Base-by-base conservation (phyloP, 805 yeast genomes). In the Suhomyces faveliae region DNA sequence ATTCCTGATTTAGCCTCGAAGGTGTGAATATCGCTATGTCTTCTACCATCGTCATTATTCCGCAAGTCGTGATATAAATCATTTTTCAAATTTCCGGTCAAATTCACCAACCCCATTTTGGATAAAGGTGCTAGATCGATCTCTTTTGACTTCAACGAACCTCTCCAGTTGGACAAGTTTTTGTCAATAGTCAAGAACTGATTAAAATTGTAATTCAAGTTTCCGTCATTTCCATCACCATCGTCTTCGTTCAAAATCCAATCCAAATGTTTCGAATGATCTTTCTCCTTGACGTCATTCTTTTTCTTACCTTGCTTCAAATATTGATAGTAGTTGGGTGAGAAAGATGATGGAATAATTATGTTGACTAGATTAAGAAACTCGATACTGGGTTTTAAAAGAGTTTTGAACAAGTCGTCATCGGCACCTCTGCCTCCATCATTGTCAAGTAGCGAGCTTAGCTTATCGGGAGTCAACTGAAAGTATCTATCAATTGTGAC, bases 141-240 rank as follows among this genome's bases (percentile, higher is more conserved):
- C 47, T 53, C 45, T 45, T 67, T 71, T 1, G 57, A 56, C 45
- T 65, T 66, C 51, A 73, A 62, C 1, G 73, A 57, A 13, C 61
- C 59, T 51, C 76, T 67, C 78, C 78, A 73, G 42, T 60, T 63
- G 11, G 69, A 56, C 43, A 73, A 60, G 53, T 73, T 73, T 45
- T 63, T 67, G 55, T 73, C 78, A 43, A 73, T 73, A 8, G 67
- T 66, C 33, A 68, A 58, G 47, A 73, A 73, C 48, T 73, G 78
- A 43, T 65, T 66, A 50, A 67, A 73, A 50, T 73, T 73, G 57
- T 73, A 73, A 48, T 73, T 73, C 51, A 73, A 64, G 47, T 73
- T 73, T 3, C 78, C 78, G 53, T 73, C 78, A 49, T 71, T 73
- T 5, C 78, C 77, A 51, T 73, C 78, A 19, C 78, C 78, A 51